Percentiles rank a stretch among this genome's conserved stretches.
Evolutionary conservation across 2,329 filamentous ascomycete genomes (phyloP).

Genomic region (Ramularia endophylla): DNA sequence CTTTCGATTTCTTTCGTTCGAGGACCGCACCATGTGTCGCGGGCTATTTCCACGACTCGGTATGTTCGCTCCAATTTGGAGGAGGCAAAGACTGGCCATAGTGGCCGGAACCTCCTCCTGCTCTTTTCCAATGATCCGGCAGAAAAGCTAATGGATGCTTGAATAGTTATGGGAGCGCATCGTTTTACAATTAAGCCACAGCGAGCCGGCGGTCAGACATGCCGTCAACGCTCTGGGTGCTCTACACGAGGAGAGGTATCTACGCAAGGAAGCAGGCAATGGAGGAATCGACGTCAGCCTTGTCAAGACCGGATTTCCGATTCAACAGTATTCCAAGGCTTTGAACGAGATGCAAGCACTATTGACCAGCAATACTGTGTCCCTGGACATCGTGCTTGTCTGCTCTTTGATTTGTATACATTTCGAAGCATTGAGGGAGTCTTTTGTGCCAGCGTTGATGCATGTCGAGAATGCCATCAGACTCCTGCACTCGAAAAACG

Average conservation of each 20-base stretch:
- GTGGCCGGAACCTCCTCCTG: no score
- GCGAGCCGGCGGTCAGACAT: constrained; percentile 28
- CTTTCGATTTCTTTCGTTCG: constrained; percentile 27
- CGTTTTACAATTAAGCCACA: constrained; percentile 27
- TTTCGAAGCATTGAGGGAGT: constrained; percentile 30
- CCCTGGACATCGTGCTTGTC: constrained; percentile 26
- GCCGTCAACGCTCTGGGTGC: constrained; percentile 30
- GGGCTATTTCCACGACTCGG: constrained; percentile 27
- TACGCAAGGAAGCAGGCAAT: constrained; percentile 12
- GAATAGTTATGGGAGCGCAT: constrained; percentile 28
- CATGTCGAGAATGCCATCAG: constrained; percentile 30
- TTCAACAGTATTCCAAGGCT: constrained; percentile 28
- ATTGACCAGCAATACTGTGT: constrained; percentile 16
- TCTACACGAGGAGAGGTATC: constrained; percentile 25
- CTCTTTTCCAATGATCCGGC: no score
- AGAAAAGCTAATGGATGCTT: no score
- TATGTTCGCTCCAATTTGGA: no score
- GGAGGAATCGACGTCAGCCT: constrained; percentile 17
- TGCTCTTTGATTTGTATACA: constrained; percentile 29
- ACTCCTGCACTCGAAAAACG: constrained; percentile 20
- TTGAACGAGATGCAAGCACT: constrained; percentile 26
- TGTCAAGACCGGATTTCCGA: constrained; percentile 22
- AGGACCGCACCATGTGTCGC: constrained; percentile 24
- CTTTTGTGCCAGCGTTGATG: constrained; percentile 27
- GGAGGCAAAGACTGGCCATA: no score